phyloP scores from a whole-genome alignment of 2,329 filamentous ascomycete species.

The Chaetomium strumarium region DNA sequence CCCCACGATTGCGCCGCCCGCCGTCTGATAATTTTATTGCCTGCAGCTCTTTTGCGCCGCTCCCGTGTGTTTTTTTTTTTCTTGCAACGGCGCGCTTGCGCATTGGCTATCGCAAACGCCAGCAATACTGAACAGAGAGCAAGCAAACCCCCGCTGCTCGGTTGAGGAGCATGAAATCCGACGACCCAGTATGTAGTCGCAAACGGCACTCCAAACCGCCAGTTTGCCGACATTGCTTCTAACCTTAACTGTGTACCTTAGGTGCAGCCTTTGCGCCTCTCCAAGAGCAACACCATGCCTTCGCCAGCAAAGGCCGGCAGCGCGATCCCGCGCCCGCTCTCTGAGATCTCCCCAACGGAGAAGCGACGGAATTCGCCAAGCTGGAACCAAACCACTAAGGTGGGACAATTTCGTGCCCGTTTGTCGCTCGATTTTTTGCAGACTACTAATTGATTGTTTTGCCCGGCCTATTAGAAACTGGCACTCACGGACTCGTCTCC shows the following conservation, averaged over 20 bases:
- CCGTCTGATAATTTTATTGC: no score
- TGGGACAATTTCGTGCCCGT: constrained; percentile 35
- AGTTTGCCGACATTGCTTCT: background rate
- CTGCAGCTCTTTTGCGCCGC: no score
- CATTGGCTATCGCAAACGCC: background rate
- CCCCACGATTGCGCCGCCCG: background rate
- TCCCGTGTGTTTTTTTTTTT: background rate
- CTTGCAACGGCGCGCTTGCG: background rate
- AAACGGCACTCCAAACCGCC: background rate
- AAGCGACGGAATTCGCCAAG: constrained; percentile 87
- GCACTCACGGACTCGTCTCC: constrained; percentile 70
- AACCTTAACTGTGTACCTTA: constrained; percentile 30
- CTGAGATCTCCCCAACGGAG: constrained; percentile 82
- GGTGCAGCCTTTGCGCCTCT: constrained; percentile 75
- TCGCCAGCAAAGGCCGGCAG: constrained; percentile 59
- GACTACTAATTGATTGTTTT: constrained; percentile 18
- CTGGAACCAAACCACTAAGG: constrained; percentile 72
- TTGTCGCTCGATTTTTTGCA: constrained; percentile 10
- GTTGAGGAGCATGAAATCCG: constrained; percentile 21
- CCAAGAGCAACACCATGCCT: constrained; percentile 56
- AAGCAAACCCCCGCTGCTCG: background rate
- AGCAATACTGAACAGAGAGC: background rate
- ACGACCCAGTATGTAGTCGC: constrained; percentile 21
- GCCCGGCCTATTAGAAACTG: constrained; percentile 49
- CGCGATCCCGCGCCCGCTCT: constrained; percentile 66